These are phyloP conservation scores for Acmispon strigosus DNA, from an alignment of 306 rosid species.

Conservation along the genomic window DNA sequence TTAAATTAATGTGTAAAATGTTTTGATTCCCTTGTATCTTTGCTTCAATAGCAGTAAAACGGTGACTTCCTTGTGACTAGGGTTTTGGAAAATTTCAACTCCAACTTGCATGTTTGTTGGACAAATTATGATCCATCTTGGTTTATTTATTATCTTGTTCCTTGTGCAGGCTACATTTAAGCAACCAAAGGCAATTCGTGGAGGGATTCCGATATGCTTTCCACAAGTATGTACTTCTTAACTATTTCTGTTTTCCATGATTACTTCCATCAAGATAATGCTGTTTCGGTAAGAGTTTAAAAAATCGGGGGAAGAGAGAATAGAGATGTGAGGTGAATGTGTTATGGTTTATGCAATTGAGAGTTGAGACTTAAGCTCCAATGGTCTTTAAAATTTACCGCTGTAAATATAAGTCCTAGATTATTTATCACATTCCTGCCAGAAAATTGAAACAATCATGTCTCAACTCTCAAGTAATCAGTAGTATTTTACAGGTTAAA, in stretches of 20 bases:
- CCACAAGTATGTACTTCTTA: constrained; percentile 64
- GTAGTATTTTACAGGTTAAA: neutral
- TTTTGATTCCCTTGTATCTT: neutral
- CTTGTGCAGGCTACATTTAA: constrained; percentile 46
- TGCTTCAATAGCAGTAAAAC: neutral
- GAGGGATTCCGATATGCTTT: constrained; percentile 86
- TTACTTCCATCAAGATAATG: constrained; percentile 15
- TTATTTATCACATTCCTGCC: neutral
- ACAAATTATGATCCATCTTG: neutral
- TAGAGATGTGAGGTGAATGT: neutral
- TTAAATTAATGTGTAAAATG: neutral
- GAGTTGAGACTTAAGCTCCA: constrained; percentile 6
- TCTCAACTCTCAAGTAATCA: neutral
- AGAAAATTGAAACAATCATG: neutral
- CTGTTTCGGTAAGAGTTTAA: no score
- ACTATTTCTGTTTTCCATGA: constrained; percentile 18
- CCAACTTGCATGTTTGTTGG: neutral
- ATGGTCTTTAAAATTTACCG: neutral
- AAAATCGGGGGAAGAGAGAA: neutral
- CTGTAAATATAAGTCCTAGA: neutral
- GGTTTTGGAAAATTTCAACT: neutral
- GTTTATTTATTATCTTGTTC: constrained; percentile 29
- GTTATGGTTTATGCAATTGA: neutral
- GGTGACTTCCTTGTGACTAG: neutral
- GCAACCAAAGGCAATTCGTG: constrained; percentile 82